Conservation (phyloP, 345 rosid species). For the Gossypium herbaceum region DNA sequence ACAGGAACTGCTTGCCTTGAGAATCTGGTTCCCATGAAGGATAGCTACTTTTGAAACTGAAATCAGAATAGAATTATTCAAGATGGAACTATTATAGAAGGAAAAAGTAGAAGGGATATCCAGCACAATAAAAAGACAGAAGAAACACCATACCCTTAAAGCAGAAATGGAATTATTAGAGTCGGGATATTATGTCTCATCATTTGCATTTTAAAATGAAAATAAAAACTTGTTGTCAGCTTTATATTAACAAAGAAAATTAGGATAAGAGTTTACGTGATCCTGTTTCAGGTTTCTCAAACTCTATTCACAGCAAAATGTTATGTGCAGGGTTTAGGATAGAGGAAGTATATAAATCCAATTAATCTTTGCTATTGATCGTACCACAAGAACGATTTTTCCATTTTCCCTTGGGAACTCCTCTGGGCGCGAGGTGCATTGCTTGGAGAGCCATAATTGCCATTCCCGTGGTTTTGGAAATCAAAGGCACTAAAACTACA, state of each 20-base stretch:
- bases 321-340: not conserved
- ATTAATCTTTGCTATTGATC: not conserved
- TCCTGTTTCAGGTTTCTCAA: not conserved
- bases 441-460: slow-evolving; percentile 77
- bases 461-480: slow-evolving; percentile 83
- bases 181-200: not conserved
- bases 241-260: not conserved
- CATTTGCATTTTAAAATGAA: not conserved
- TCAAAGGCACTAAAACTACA: slow-evolving; percentile 83
- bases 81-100: not conserved
- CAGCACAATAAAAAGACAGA: not conserved
- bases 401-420: slow-evolving; percentile 98
- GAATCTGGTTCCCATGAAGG: slow-evolving; percentile 82
- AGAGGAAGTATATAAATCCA: not conserved
- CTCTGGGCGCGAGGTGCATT: slow-evolving; percentile 45
- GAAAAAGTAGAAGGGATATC: not conserved
- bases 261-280: too few species aligned
- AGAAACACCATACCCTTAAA: not conserved
- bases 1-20: slow-evolving; percentile 75
- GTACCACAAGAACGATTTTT: slow-evolving; percentile 95
- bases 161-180: not conserved
- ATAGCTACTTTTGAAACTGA: slow-evolving; percentile 88
- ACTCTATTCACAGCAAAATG: not conserved
- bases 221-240: not conserved
- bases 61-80: slow-evolving; percentile 16